Evolutionary conservation across 2,329 filamentous ascomycete genomes (phyloP).

Genomic region (Fusarium albosuccineum): DNA sequence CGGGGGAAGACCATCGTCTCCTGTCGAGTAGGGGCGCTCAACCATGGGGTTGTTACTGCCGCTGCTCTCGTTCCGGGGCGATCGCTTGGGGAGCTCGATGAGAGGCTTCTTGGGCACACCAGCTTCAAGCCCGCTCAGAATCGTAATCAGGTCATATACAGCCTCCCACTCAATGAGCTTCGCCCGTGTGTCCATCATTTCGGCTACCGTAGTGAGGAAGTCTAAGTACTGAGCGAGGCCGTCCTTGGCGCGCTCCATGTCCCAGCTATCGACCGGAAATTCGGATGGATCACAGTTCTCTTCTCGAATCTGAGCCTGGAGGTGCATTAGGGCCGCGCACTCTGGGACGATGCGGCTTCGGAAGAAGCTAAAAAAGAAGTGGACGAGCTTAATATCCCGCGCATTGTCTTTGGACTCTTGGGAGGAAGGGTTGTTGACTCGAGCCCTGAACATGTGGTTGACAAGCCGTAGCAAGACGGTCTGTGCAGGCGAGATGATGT

Average conservation of each 20-base stretch:
- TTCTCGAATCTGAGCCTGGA: slow-evolving; percentile 89
- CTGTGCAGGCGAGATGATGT: slow-evolving; percentile 95
- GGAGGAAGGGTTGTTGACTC: slow-evolving; percentile 57
- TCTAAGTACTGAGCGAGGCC: slow-evolving; percentile 95
- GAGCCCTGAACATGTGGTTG: slow-evolving; percentile 84
- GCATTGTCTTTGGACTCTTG: slow-evolving; percentile 66
- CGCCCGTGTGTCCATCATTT: slow-evolving; percentile 84
- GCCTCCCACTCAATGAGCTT: slow-evolving; percentile 94
- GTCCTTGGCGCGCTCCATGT: slow-evolving; percentile 97
- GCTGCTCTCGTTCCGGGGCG: slow-evolving; percentile 31
- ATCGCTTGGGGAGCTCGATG: slow-evolving; percentile 57
- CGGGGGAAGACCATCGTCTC: slow-evolving; percentile 45
- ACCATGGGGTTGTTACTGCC: slow-evolving; percentile 57
- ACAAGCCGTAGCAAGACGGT: slow-evolving; percentile 92
- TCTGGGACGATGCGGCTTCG: slow-evolving; percentile 93
- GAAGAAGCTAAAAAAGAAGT: slow-evolving; percentile 94
- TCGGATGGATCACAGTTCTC: slow-evolving; percentile 82
- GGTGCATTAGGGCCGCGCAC: slow-evolving; percentile 92
- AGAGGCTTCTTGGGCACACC: slow-evolving; percentile 87
- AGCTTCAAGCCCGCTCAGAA: slow-evolving; percentile 88
- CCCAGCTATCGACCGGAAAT: slow-evolving; percentile 95
- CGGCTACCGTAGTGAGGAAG: slow-evolving; percentile 90
- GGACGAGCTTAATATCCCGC: slow-evolving; percentile 74
- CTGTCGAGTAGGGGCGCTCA: slow-evolving; percentile 72
- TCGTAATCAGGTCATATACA: slow-evolving; percentile 86